Conservation (phyloP, 805 yeast species). For the Candida argentea region DNA sequence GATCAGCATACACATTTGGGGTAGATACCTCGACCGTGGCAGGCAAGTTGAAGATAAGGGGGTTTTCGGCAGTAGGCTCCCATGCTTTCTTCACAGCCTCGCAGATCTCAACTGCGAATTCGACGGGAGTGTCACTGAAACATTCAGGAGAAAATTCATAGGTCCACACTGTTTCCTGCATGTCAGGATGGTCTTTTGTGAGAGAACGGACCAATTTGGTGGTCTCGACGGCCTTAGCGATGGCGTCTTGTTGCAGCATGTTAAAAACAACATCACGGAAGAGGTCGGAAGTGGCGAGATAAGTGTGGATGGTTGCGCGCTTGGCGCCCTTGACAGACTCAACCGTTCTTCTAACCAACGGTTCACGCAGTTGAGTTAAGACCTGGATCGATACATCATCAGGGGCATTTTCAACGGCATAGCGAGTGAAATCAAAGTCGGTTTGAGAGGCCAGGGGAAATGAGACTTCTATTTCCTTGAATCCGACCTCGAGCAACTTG, state of each 20-base stretch:
- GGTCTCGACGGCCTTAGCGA: constrained; percentile 60
- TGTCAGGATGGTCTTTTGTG: constrained; percentile 64
- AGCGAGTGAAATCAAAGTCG: constrained; percentile 73
- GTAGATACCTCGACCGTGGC: constrained; percentile 74
- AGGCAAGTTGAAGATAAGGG: constrained; percentile 70
- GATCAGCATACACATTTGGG: constrained; percentile 74
- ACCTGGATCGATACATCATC: constrained; percentile 68
- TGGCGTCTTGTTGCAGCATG: constrained; percentile 60
- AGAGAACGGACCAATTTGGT: constrained; percentile 56
- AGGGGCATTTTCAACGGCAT: constrained; percentile 71
- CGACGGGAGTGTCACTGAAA: constrained; percentile 65
- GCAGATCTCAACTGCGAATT: constrained; percentile 66
- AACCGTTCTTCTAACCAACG: constrained; percentile 61
- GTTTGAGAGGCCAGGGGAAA: constrained; percentile 79
- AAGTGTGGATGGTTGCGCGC: constrained; percentile 61
- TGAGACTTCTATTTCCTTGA: constrained; percentile 73
- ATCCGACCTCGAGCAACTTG: constrained; percentile 61
- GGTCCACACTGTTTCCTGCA: constrained; percentile 56
- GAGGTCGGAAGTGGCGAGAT: constrained; percentile 65
- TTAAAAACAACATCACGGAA: constrained; percentile 70
- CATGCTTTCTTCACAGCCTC: constrained; percentile 72
- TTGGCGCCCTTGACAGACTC: constrained; percentile 67
- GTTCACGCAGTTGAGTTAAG: constrained; percentile 69
- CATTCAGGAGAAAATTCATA: constrained; percentile 75
- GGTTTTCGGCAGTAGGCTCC: constrained; percentile 68